phyloP scores from a whole-genome alignment of 2,329 filamentous ascomycete species.

The Phaeosphaeria sp. region DNA sequence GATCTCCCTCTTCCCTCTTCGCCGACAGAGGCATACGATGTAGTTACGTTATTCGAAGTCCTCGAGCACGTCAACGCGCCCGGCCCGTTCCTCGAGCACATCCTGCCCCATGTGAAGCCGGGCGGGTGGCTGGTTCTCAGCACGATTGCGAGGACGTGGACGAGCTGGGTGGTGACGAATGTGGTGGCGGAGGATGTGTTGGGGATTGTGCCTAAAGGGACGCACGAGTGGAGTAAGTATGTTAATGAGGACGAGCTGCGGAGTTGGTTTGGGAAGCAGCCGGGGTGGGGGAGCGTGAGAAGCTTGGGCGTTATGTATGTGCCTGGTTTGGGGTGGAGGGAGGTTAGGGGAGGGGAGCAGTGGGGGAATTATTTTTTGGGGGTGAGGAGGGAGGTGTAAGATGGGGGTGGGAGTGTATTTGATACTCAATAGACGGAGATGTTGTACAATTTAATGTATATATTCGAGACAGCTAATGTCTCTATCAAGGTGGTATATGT shows the following conservation, averaged over 20 bases:
- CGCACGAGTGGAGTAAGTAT: conserved; percentile 97
- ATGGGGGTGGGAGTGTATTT: conserved; percentile 13
- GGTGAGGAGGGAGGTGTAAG: conserved; percentile 62
- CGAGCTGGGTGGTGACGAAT: conserved; percentile 91
- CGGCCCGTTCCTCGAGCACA: conserved; percentile 73
- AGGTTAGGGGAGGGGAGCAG: conserved; percentile 79
- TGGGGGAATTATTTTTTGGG: conserved; percentile 97
- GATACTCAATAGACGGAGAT: conserved; percentile 26
- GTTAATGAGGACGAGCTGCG: conserved; percentile 82
- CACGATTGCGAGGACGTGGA: conserved; percentile 89
- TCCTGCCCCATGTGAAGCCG: conserved; percentile 79
- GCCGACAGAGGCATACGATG: conserved; percentile 66
- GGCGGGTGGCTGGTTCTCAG: conserved; percentile 93
- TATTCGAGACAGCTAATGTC: not conserved
- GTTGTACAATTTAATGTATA: conserved; percentile 21
- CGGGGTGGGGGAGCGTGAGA: conserved; percentile 55
- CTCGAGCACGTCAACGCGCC: conserved; percentile 88
- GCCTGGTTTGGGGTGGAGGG: conserved; percentile 87
- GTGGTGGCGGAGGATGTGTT: conserved; percentile 87
- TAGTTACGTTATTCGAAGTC: conserved; percentile 92
- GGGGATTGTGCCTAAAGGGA: conserved; percentile 87
- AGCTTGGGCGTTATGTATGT: conserved; percentile 88
- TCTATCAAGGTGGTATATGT: conserved; percentile 1
- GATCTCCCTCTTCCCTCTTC: conserved; percentile 56
- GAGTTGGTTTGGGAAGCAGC: conserved; percentile 53